Base-by-base conservation (phyloP, 75 land plant species). In the Cunninghamia lanceolata region DNA sequence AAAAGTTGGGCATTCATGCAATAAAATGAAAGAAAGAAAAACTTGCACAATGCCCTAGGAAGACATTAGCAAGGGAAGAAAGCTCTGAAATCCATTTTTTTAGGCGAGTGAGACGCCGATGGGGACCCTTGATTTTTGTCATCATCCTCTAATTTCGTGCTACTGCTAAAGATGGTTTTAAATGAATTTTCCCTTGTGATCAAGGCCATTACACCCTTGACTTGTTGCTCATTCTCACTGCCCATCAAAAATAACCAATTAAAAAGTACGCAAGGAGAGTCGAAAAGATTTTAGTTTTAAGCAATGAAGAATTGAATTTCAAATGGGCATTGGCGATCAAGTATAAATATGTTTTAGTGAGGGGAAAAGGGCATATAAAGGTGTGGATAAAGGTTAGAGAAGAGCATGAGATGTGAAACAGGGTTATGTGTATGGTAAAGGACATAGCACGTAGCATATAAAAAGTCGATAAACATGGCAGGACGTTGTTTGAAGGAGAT, bases 41-140 rank as follows among this genome's bases (percentile, higher is more conserved):
- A 98, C 92, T 94, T 15, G 96, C 94, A 88, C 99, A 98, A 74
- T 93, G 91, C 0, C 93, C 91, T n/a, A 95, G 94, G 66, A 98
- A 92, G 71, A 95, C 87, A 90, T 98, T 98, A 40, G 98, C 96
- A 21, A 91, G 84, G 2, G 98, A 93, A 14, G 99, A 98, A 38
- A 98, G 95, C 91, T 95, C 98, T 13, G 91, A 83, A 50, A 96
- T 89, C 95, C 95, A 96, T 78, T 90, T 94, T 75, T 87, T 83
- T 85, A 42, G 91, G 91, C 35, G 97, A 93, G 1, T 17, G 68
- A 34, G 97, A 90, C 11, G 91, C 87, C 71, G 86, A 56, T 7
- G 71, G 88, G 87, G 90, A 86, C 46, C 90, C 93, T 28, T 91
- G 91, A 59, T 86, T 80, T 78, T 92, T 94, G 50, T 91, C 78